A percentile compares a stretch with the other conserved stretches of the same genome.
Evolutionary conservation across 768 basidiomycete genomes (phyloP).

Genomic region (Mycena capillaripes): DNA sequence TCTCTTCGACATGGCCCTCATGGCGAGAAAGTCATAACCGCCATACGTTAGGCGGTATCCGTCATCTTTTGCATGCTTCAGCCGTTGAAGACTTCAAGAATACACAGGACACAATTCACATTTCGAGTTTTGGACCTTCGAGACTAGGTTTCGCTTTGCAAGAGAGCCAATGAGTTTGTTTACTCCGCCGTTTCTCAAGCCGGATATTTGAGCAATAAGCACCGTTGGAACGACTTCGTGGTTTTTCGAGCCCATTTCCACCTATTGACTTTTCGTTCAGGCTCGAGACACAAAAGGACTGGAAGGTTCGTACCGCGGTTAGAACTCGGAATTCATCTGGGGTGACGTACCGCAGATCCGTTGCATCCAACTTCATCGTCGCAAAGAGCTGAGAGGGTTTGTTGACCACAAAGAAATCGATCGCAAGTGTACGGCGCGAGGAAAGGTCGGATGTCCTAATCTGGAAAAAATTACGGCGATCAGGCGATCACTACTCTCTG

Average conservation of each 20-base stretch:
- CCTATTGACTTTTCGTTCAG: slow-evolving; percentile 59
- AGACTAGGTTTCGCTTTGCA: slow-evolving; percentile 92
- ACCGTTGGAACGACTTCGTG: slow-evolving; percentile 94
- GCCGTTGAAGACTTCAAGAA: slow-evolving; percentile 8
- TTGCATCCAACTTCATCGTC: slow-evolving; percentile 92
- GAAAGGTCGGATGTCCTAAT: not conserved
- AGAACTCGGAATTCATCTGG: slow-evolving; percentile 96
- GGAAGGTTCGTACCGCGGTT: slow-evolving; percentile 76
- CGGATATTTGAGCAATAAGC: slow-evolving; percentile 93
- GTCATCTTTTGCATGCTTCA: slow-evolving; percentile 74
- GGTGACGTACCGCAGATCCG: slow-evolving; percentile 93
- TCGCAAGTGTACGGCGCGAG: not conserved
- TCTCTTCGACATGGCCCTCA: slow-evolving; percentile 92
- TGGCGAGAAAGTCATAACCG: slow-evolving; percentile 97
- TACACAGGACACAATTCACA: slow-evolving; percentile 63
- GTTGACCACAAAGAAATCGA: not conserved
- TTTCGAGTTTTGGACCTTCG: slow-evolving; percentile 91
- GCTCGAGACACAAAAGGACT: not conserved
- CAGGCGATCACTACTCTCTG: not conserved
- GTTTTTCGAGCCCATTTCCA: slow-evolving; percentile 98
- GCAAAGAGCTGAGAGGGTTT: not conserved
- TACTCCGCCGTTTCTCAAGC: slow-evolving; percentile 92
- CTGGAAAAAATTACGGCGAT: not conserved
- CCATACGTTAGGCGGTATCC: slow-evolving; percentile 98
- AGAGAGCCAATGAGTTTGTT: slow-evolving; percentile 93